These are phyloP conservation scores for Gossypium turneri DNA, from an alignment of 345 rosid genomes.

Conservation along the genomic window DNA sequence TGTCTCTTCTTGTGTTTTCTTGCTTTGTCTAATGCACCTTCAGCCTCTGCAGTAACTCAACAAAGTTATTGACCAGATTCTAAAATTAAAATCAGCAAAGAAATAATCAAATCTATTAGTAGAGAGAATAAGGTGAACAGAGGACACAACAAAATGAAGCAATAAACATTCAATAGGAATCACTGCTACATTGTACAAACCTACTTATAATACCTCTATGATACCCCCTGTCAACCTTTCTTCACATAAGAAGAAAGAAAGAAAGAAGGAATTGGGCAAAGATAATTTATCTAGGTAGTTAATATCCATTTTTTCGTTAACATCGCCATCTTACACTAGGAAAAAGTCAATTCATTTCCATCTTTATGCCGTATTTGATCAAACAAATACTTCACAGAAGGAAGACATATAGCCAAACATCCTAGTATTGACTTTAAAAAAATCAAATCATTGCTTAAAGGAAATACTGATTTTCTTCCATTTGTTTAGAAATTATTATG, in stretches of 20 bases:
- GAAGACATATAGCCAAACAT: neutral
- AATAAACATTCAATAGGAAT: neutral
- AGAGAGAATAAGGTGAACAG: neutral
- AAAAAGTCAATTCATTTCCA: neutral
- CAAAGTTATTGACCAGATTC: neutral
- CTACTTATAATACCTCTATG: neutral
- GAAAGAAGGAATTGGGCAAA: neutral
- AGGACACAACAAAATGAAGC: neutral
- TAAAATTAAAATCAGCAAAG: neutral
- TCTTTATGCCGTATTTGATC: neutral
- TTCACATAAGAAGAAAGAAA: neutral
- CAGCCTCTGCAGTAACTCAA: slow-evolving; percentile 72
- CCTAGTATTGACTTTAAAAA: neutral
- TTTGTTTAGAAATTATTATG: neutral
- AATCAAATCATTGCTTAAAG: neutral
- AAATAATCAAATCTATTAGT: neutral
- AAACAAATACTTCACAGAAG: neutral
- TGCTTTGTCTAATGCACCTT: slow-evolving; percentile 99
- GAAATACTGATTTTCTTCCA: neutral
- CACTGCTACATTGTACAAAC: neutral
- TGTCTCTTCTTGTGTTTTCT: slow-evolving; percentile 98
- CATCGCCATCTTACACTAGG: neutral
- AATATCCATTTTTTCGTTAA: neutral
- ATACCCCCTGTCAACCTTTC: neutral
- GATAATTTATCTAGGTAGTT: neutral